Evolutionary conservation across 2,329 filamentous ascomycete genomes (phyloP), one percentile per base, ranked within the genome.

Genomic region (Hymenotorrendiella dingleyae): DNA sequence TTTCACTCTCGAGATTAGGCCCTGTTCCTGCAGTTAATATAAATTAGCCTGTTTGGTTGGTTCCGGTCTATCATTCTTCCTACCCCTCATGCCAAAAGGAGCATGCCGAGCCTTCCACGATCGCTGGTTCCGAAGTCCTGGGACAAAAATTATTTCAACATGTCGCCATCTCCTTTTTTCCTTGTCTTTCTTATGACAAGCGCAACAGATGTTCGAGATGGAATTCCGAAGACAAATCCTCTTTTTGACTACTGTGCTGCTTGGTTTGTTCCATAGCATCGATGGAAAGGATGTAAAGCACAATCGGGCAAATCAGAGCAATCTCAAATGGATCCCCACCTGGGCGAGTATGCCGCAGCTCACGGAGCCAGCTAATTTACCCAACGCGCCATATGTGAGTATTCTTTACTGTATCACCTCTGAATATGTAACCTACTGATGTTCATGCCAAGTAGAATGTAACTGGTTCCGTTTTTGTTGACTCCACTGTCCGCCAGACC

Each of bases 261-360:
- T 36, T n/a, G 20, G 23, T 1, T 11, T 33, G 20, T 37, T 37
- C 32, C 10, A 23, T 14, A 24, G 26, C n/a, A 27, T 26, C n/a
- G 43, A 45, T 33, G 43, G 16, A 9, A 24, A 33, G 12, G 20
- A 26, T 22, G n/a, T 20, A 17, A 21, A n/a, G n/a, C n/a, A n/a
- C n/a, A n/a, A 19, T 21, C 23, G 33, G 16, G 14, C 17, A n/a
- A 45, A 36, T 23, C 16, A 30, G 4, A 26, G 36, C 30, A 26
- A 38, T 16, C 34, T 36, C 7, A 47, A 46, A 21, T 56, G 53
- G 53, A 49, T 56, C 14, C 50, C 52, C 27, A 78, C 74, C 2
- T 84, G 80, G 80, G 73, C 75, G 0, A 68, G 76, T 2, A 83
- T 83, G 79, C 78, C 79, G 0, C 79, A 84, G 56, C 63, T 81